Base-by-base conservation (phyloP, 164 flowering plant species). In the Amborella trichopoda region DNA sequence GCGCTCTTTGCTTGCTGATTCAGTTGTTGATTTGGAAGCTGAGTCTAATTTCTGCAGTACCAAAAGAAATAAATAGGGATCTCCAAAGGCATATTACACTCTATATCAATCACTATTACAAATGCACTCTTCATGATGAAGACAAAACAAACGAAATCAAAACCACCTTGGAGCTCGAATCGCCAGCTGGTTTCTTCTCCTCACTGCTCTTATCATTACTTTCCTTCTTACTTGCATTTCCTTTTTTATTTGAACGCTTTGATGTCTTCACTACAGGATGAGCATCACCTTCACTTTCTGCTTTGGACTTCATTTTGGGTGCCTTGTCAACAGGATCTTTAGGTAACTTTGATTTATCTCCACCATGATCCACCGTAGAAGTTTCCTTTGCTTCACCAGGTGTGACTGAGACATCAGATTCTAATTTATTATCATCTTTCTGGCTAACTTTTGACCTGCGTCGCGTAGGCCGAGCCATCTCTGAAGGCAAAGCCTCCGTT, bases 251-350 rank as follows among this genome's bases (percentile, higher is more conserved):
- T 1, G 55, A 56, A 17, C 44, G 49, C 58, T 46, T 54, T 26
- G 18, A 23, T 34, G 58, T 28, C 12, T 67, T 76, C 9, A 10
- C 48, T 48, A 75, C 72, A 12, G 61, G 60, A 53, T 73, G 73
- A 60, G 66, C 70, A 0, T 56, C 26, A 11, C 46, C 40, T 14
- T 55, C 70, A 52, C 50, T 49, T 40, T 68, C 72, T 43, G 67
- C 64, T 50, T 52, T 60, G 16, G 66, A 46, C 26, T 28, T 28
- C 62, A 58, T 68, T 17, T 32, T 54, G 44, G 54, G n/a, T 3
- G 58, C 40, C 38, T 28, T 51, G 17, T 53, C 61, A 27, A 58
- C 74, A 26, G 49, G 52, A 53, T 43, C 68, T n/a, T 48, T 33
- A 45, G 74, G 47, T 40, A 53, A 37, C 21, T 49, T 41, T 18